A percentile compares a stretch with the other conserved stretches of the same genome.
These are phyloP conservation scores for Fusarium tanahbumbuense DNA, from an alignment of 2,329 filamentous ascomycete genomes.

Conservation along the genomic window DNA sequence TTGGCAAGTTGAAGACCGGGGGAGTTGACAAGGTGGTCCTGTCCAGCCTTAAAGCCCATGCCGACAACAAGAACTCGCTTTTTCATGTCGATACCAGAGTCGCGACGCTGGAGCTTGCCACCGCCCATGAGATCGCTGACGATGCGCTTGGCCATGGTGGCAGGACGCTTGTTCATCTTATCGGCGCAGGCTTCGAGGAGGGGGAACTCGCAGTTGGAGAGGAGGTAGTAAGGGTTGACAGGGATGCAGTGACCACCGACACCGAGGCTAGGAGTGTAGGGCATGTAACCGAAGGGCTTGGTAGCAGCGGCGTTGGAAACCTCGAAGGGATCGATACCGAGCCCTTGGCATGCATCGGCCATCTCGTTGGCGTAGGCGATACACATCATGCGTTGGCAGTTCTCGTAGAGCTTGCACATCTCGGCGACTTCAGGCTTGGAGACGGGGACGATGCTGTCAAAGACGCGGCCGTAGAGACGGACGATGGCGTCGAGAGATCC, in stretches of 20 bases:
- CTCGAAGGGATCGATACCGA: constrained; percentile 62
- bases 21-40: constrained; percentile 40
- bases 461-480: constrained; percentile 58
- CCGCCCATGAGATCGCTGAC: background rate
- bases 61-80: constrained; percentile 37
- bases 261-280: constrained; percentile 59
- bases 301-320: constrained; percentile 60
- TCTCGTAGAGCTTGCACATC: constrained; percentile 68
- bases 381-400: constrained; percentile 65
- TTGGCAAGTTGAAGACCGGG: constrained; percentile 29
- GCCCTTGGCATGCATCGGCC: constrained; percentile 60
- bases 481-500: constrained; percentile 58
- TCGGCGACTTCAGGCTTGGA: constrained; percentile 65
- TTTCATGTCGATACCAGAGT: constrained; percentile 16
- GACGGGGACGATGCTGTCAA: constrained; percentile 60
- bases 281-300: constrained; percentile 65
- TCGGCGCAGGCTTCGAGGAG: constrained; percentile 58
- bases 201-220: constrained; percentile 60
- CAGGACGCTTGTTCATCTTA: constrained; percentile 56
- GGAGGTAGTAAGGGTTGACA: constrained; percentile 64
- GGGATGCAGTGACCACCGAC: constrained; percentile 68
- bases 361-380: constrained; percentile 67
- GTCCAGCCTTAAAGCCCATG: constrained; percentile 42
- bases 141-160: constrained; percentile 21
- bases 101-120: constrained; percentile 3